Evolutionary conservation across 2,329 filamentous ascomycete genomes (phyloP).

Genomic region (Trichophyton benhamiae): DNA sequence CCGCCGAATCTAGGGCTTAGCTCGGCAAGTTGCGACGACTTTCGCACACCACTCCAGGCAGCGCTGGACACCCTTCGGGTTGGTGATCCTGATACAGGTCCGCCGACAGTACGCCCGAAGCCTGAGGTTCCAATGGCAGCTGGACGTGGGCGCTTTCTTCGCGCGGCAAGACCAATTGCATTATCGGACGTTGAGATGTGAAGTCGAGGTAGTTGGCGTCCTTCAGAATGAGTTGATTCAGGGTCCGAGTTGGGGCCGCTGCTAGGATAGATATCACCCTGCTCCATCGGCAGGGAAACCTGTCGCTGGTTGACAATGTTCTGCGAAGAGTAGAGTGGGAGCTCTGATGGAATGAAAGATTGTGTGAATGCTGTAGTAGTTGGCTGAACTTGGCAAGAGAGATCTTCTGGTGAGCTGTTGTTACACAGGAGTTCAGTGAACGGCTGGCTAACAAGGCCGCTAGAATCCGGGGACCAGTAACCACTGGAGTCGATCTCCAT

Average conservation of each 20-base stretch:
- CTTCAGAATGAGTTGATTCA: background rate
- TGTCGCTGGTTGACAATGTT: background rate
- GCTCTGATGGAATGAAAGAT: background rate
- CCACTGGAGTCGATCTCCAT: background rate
- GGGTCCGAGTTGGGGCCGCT: background rate
- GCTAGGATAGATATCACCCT: background rate
- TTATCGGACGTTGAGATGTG: conserved; percentile 20
- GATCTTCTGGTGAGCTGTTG: background rate
- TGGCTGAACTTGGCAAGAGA: background rate
- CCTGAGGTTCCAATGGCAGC: conserved; percentile 33
- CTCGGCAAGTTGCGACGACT: conserved; percentile 27
- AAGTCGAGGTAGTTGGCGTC: conserved; percentile 21
- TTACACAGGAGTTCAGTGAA: background rate
- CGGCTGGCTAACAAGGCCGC: background rate
- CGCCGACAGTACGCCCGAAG: conserved; percentile 9
- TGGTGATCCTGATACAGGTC: conserved; percentile 32
- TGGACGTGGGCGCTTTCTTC: conserved; percentile 35
- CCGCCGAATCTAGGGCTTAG: conserved; percentile 32
- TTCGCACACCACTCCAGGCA: conserved; percentile 27
- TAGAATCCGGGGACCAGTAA: background rate
- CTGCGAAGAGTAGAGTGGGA: background rate
- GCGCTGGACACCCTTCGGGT: conserved; percentile 16
- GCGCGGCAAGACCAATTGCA: conserved; percentile 35
- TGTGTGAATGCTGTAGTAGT: background rate
- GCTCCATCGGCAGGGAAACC: background rate